Percentiles rank a stretch among this genome's conserved stretches.
These are phyloP conservation scores for Euphorbia lathyris DNA, from an alignment of 345 rosid species.

Conservation along the genomic window DNA sequence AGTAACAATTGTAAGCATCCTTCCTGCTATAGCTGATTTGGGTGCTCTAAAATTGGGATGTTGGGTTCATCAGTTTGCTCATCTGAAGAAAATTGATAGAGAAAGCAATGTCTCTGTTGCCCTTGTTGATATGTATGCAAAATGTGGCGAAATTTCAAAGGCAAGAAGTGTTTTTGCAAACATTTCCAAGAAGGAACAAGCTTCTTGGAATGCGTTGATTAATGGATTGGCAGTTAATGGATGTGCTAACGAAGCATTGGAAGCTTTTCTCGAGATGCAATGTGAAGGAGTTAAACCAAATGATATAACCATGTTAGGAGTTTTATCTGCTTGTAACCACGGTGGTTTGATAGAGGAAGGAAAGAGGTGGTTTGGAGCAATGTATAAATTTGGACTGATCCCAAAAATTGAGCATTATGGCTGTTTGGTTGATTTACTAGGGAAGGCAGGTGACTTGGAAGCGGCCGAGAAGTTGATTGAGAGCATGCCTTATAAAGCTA, in stretches of 20 bases:
- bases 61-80: slow-evolving; percentile 53
- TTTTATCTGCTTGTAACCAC: slow-evolving; percentile 77
- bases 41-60: slow-evolving; percentile 69
- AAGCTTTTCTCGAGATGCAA: slow-evolving; percentile 46
- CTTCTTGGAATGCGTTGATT: slow-evolving; percentile 80
- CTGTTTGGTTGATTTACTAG: slow-evolving; percentile 65
- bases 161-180: slow-evolving; percentile 48
- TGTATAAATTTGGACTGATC: slow-evolving; percentile 44
- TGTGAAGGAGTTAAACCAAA: slow-evolving; percentile 48
- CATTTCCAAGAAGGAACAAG: slow-evolving; percentile 43
- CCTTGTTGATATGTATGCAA: slow-evolving; percentile 77
- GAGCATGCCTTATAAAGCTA: slow-evolving; percentile 60
- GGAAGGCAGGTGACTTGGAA: slow-evolving; percentile 59
- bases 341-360: slow-evolving; percentile 74
- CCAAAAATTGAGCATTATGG: slow-evolving; percentile 72
- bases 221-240: slow-evolving; percentile 73
- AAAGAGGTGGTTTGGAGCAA: slow-evolving; percentile 57
- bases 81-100: slow-evolving; percentile 49
- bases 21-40: slow-evolving; percentile 72
- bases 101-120: slow-evolving; percentile 56
- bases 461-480: slow-evolving; percentile 65
- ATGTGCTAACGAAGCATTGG: slow-evolving; percentile 52
- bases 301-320: slow-evolving; percentile 59
- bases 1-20: slow-evolving; percentile 58
- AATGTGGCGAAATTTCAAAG: slow-evolving; percentile 60